Evolutionary conservation across 495 filamentous ascomycete species (phyloP).

Genomic region (Copromyces sp.): DNA sequence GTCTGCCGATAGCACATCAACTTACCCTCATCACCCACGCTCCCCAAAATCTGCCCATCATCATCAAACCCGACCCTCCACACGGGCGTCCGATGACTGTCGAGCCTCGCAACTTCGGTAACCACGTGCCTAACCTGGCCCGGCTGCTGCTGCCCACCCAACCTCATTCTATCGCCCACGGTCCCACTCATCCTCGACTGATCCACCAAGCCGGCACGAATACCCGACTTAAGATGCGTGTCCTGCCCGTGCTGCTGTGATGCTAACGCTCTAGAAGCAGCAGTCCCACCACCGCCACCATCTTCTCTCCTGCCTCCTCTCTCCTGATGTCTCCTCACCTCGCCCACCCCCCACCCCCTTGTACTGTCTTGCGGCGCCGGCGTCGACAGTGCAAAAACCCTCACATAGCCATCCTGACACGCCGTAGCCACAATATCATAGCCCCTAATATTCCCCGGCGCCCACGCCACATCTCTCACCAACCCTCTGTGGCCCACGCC

Average conservation of each 20-base stretch:
- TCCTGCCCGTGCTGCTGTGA: not conserved
- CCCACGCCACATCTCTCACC: slow-evolving; percentile 90
- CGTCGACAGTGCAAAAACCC: slow-evolving; percentile 73
- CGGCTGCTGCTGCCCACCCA: slow-evolving; percentile 11
- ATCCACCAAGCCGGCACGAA: slow-evolving; percentile 47
- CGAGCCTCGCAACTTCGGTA: slow-evolving; percentile 42
- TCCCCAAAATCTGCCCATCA: slow-evolving; percentile 49
- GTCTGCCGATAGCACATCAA: slow-evolving; percentile 46
- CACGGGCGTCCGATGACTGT: slow-evolving; percentile 44
- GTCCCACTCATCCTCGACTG: slow-evolving; percentile 29
- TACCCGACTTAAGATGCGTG: slow-evolving; percentile 33
- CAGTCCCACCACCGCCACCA: slow-evolving; percentile 1
- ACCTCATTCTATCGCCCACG: not conserved
- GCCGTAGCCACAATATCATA: slow-evolving; percentile 88
- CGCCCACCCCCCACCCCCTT: not conserved
- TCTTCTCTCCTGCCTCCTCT: slow-evolving; percentile 20
- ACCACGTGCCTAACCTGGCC: slow-evolving; percentile 38
- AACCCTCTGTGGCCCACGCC: slow-evolving; percentile 48
- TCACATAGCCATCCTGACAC: slow-evolving; percentile 78
- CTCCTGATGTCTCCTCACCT: slow-evolving; percentile 16
- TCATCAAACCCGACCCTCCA: slow-evolving; percentile 53
- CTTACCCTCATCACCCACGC: slow-evolving; percentile 51
- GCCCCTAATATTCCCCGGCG: slow-evolving; percentile 73
- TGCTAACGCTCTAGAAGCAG: not conserved
- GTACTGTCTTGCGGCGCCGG: slow-evolving; percentile 15